A percentile compares a stretch with the other conserved stretches of the same genome.
Conservation (phyloP, 176 grass and related monocot species). For the Carex kokanica region DNA sequence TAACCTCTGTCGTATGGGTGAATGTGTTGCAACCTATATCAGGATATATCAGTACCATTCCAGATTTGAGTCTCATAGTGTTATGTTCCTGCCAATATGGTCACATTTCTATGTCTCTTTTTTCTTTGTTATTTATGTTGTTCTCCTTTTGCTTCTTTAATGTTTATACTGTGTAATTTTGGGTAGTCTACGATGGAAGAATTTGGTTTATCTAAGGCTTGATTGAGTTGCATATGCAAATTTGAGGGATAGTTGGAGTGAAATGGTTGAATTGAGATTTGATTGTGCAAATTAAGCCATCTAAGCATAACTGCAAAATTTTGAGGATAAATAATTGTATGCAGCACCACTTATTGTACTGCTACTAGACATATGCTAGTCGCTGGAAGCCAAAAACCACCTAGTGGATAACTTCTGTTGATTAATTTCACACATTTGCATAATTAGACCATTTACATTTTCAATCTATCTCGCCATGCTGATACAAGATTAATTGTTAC, state of each 20-base stretch:
- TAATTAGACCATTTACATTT: conserved; percentile 1
- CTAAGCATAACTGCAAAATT: conserved; percentile 7
- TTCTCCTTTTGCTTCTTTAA: not conserved
- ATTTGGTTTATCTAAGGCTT: not conserved
- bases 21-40: not conserved
- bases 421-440: not conserved
- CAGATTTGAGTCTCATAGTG: not conserved
- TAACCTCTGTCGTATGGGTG: not conserved
- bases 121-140: not conserved
- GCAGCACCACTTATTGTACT: not conserved
- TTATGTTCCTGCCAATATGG: not conserved
- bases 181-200: not conserved
- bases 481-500: conserved; percentile 25
- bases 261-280: conserved; percentile 4
- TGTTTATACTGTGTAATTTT: not conserved
- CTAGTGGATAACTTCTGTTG: not conserved
- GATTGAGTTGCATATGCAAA: conserved; percentile 5
- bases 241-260: not conserved
- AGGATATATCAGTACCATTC: not conserved
- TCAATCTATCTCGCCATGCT: not conserved
- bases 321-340: not conserved
- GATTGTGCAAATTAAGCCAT: not conserved
- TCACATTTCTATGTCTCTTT: not conserved
- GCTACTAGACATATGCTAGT: not conserved
- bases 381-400: not conserved